Conservation (phyloP, 1,284 basidiomycete species). For the Apiotrichum laibachii region DNA sequence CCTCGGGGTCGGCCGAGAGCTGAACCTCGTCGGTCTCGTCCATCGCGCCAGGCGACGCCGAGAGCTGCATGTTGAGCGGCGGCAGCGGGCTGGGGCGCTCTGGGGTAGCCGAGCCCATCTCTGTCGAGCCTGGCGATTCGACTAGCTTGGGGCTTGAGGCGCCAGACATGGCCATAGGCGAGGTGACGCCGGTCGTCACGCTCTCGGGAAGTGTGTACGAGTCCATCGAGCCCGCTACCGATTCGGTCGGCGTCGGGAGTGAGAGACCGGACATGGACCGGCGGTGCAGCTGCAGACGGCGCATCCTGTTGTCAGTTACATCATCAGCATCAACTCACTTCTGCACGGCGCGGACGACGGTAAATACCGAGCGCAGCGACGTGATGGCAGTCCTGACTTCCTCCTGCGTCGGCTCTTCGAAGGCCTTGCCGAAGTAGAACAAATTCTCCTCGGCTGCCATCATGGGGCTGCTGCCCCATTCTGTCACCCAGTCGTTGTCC, state of each 20-base stretch:
- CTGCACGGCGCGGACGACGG: slow-evolving; percentile 49
- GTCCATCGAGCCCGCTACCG: slow-evolving; percentile 37
- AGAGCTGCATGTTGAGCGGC: slow-evolving; percentile 9
- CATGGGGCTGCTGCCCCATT: slow-evolving; percentile 44
- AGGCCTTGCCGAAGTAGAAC: slow-evolving; percentile 47
- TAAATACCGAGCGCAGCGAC: slow-evolving; percentile 43
- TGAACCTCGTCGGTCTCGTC: neutral
- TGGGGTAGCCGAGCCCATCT: neutral
- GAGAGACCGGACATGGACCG: neutral
- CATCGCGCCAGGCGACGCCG: neutral
- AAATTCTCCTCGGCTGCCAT: slow-evolving; percentile 47
- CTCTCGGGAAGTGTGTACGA: slow-evolving; percentile 36
- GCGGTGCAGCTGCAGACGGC: slow-evolving; percentile 6
- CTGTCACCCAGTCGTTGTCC: slow-evolving; percentile 53
- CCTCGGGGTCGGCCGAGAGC: neutral
- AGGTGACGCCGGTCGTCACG: slow-evolving; percentile 2
- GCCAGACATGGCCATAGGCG: neutral
- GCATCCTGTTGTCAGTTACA: slow-evolving; percentile 6
- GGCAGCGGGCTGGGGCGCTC: neutral
- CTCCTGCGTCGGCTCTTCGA: slow-evolving; percentile 51
- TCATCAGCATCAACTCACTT: slow-evolving; percentile 31
- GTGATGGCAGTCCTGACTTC: slow-evolving; percentile 50
- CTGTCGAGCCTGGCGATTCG: slow-evolving; percentile 9
- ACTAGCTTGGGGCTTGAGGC: slow-evolving; percentile 6
- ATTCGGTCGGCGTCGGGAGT: slow-evolving; percentile 1